These are phyloP conservation scores for Hericium alpestre DNA, from an alignment of 768 basidiomycete genomes.

Conservation along the genomic window DNA sequence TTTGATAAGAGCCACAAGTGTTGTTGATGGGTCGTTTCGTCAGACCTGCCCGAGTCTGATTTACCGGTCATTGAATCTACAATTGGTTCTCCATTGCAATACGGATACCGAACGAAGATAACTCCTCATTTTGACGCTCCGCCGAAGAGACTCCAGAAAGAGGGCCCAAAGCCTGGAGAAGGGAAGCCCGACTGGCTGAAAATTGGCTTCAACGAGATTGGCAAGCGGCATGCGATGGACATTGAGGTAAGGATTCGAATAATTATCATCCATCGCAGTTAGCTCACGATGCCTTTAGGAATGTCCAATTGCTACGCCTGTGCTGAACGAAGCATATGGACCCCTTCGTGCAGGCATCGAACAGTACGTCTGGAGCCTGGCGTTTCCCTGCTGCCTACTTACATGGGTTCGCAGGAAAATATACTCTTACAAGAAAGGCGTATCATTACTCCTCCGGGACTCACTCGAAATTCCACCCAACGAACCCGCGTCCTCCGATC, in stretches of 20 bases:
- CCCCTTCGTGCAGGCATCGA: constrained; percentile 56
- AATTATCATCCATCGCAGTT: not conserved
- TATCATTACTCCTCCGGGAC: constrained; percentile 84
- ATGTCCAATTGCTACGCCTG: constrained; percentile 81
- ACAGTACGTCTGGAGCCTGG: constrained; percentile 33
- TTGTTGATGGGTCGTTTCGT: constrained; percentile 1
- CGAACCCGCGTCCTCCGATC: constrained; percentile 11
- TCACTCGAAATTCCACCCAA: constrained; percentile 36
- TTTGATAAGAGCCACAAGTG: not conserved
- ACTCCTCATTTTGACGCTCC: constrained; percentile 92
- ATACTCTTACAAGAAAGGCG: constrained; percentile 72
- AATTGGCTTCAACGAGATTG: constrained; percentile 84
- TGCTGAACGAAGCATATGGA: constrained; percentile 60
- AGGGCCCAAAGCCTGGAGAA: constrained; percentile 9
- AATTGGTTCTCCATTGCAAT: constrained; percentile 80
- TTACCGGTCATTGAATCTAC: constrained; percentile 66
- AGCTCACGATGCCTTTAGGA: constrained; percentile 38
- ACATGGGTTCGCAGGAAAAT: constrained; percentile 46
- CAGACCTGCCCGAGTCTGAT: constrained; percentile 43
- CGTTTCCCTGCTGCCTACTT: not conserved
- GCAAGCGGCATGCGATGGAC: constrained; percentile 67
- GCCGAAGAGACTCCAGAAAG: constrained; percentile 28
- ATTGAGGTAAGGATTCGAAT: constrained; percentile 59
- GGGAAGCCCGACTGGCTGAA: constrained; percentile 57
- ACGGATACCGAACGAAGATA: constrained; percentile 91